Base-by-base conservation (phyloP, 257 asterid genomes). In the Lycium ferocissimum region DNA sequence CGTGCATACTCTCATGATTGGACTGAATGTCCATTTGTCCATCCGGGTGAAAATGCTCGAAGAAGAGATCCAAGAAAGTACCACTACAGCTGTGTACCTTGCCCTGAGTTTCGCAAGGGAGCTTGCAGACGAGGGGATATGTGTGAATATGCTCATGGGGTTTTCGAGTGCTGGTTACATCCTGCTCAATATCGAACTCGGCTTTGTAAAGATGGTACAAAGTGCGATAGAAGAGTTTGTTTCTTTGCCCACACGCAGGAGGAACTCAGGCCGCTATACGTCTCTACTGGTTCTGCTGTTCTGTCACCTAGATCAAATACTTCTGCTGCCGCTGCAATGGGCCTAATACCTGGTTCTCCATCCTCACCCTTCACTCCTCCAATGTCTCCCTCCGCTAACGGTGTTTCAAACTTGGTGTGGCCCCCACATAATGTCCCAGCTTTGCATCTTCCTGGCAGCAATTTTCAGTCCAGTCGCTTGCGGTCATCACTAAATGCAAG, bases 251-350 rank as follows among this genome's bases (percentile, higher is more conserved):
- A 84, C 79, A 40, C 43, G 57, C 86, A 81, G 73, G 86, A 84
- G 58, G 83, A 84, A 79, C 86, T 84, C 57, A 22, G 83, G 84
- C 95, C 98, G 22, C 86, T 95, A 83, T 95, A 91, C 67, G 90
- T 89, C 80, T 94, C 98, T 1, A 94, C 97, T 3, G 97, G 98
- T 26, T 94, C 97, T 6, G 94, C 93, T 20, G 96, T 93, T 71
- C 96, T 94, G 0, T 94, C 98, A 61, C 97, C 96, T 57, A 95
- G 92, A 17, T 88, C 94, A 5, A 89, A 84, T 62, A 37, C 90
- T 59, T 61, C 93, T 18, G 73, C 89, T 81, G 89, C 90, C 43
- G 89, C 88, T 87, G 89, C 91, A 2, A 93, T 93, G 94, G 91
- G 88, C 81, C 87, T 91, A 80, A 83, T 94, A 75, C 98, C 96